Percentiles rank a stretch among this genome's conserved stretches.
Evolutionary conservation across 441 rosid genomes (phyloP).

Genomic region (Gossypium laxum): DNA sequence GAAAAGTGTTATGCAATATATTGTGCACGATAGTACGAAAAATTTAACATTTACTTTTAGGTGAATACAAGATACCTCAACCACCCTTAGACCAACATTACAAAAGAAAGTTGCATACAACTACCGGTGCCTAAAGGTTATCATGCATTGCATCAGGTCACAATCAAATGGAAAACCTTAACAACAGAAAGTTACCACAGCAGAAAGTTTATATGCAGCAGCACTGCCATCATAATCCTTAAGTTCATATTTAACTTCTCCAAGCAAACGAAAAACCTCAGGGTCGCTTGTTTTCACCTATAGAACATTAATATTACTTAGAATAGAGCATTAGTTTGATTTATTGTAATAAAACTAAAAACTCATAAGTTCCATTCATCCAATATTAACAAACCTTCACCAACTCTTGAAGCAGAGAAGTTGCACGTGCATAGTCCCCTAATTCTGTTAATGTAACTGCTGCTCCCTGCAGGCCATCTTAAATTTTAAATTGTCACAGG

Average conservation of each 20-base stretch:
- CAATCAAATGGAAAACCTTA: not conserved
- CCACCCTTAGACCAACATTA: not conserved
- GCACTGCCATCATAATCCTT: slow-evolving; percentile 80
- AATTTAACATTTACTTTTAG: too few relatives aligned
- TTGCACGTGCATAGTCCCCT: slow-evolving; percentile 68
- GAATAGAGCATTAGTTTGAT: slow-evolving; percentile 11
- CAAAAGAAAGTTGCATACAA: not conserved
- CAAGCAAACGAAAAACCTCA: slow-evolving; percentile 78
- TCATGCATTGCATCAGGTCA: not conserved
- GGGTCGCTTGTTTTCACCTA: slow-evolving; percentile 75
- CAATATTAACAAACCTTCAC: slow-evolving; percentile 50
- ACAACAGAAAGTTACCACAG: slow-evolving; percentile 34
- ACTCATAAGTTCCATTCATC: not conserved
- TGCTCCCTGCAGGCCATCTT: slow-evolving; percentile 59
- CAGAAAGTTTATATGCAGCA: slow-evolving; percentile 62
- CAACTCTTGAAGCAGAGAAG: slow-evolving; percentile 57
- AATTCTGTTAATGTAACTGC: slow-evolving; percentile 72
- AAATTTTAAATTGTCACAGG: slow-evolving; percentile 14
- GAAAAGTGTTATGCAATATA: too few relatives aligned
- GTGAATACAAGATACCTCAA: not conserved
- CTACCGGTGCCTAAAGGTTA: not conserved
- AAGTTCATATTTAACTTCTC: slow-evolving; percentile 78
- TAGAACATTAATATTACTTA: slow-evolving; percentile 21
- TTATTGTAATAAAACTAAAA: slow-evolving; percentile 11
- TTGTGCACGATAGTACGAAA: too few relatives aligned